Evolutionary conservation across 345 rosid species (phyloP).

Genomic region (Rhizophora apiculata): DNA sequence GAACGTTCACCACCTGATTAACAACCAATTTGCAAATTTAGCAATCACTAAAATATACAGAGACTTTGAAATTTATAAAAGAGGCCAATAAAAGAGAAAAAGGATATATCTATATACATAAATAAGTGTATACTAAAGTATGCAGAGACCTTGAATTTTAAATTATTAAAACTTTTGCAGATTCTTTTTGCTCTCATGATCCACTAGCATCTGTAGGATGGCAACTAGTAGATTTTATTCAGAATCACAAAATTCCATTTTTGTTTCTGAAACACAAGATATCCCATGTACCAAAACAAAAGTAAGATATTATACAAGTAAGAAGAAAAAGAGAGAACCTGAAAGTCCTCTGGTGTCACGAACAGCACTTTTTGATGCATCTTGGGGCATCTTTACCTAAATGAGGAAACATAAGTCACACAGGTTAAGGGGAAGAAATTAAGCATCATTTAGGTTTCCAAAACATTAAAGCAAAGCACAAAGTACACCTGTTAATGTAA

Average conservation of each 20-base stretch:
- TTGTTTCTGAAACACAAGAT: too few relatives aligned
- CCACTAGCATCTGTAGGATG: not conserved
- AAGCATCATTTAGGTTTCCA: not conserved
- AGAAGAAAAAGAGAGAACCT: slow-evolving; percentile 41
- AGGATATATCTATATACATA: too few relatives aligned
- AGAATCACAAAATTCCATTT: too few relatives aligned
- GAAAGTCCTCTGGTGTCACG: slow-evolving; percentile 95
- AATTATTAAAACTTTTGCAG: not conserved
- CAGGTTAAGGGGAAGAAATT: not conserved
- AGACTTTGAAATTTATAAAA: too few relatives aligned
- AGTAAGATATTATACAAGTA: not conserved
- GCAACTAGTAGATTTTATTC: too few relatives aligned
- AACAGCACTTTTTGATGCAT: slow-evolving; percentile 66
- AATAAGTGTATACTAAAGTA: too few relatives aligned
- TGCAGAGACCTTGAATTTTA: too few relatives aligned
- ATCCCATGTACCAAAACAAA: not conserved
- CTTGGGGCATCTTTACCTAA: slow-evolving; percentile 99
- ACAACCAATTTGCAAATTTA: slow-evolving; percentile 6
- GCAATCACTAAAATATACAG: not conserved
- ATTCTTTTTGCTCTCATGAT: not conserved
- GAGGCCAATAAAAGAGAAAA: too few relatives aligned
- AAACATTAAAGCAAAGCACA: too few relatives aligned
- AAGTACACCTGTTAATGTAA: slow-evolving; percentile 1
- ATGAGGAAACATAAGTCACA: slow-evolving; percentile 6
- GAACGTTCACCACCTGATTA: slow-evolving; percentile 92